These are phyloP conservation scores for Inonotus obliquus DNA, from an alignment of 1,284 basidiomycete genomes.

Conservation along the genomic window DNA sequence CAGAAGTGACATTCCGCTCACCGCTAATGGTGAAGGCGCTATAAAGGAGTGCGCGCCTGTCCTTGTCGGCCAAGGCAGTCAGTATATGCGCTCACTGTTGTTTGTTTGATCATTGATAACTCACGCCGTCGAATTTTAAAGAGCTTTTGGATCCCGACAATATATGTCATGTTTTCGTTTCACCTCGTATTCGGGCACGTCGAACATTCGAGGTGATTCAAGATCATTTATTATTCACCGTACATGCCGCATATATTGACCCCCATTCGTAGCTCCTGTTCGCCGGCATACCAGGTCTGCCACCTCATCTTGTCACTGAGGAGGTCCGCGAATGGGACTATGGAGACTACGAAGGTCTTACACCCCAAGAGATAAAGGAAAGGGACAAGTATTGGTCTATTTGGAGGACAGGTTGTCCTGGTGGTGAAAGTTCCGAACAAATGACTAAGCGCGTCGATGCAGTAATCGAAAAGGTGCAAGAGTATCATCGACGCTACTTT, in stretches of 20 bases:
- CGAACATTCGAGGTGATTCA: conserved; percentile 63
- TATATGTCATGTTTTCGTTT: conserved; percentile 75
- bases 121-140: conserved; percentile 27
- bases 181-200: conserved; percentile 81
- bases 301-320: conserved; percentile 58
- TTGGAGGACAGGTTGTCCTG: conserved; percentile 85
- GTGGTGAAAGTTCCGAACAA: conserved; percentile 77
- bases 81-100: conserved; percentile 29
- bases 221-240: neutral
- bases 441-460: conserved; percentile 77
- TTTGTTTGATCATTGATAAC: neutral
- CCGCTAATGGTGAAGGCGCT: conserved; percentile 72
- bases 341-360: conserved; percentile 84
- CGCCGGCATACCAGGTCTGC: conserved; percentile 44
- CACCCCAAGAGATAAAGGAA: conserved; percentile 68
- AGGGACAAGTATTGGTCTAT: conserved; percentile 70
- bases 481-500: conserved; percentile 69
- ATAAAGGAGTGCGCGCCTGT: conserved; percentile 60
- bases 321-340: conserved; percentile 85
- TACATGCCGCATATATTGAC: neutral
- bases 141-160: conserved; percentile 78
- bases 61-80: conserved; percentile 76
- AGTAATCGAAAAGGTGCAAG: conserved; percentile 64
- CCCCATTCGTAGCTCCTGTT: conserved; percentile 51
- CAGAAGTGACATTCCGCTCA: conserved; percentile 82